Conservation (phyloP, 345 rosid genomes). For the Eucalyptus pumila region DNA sequence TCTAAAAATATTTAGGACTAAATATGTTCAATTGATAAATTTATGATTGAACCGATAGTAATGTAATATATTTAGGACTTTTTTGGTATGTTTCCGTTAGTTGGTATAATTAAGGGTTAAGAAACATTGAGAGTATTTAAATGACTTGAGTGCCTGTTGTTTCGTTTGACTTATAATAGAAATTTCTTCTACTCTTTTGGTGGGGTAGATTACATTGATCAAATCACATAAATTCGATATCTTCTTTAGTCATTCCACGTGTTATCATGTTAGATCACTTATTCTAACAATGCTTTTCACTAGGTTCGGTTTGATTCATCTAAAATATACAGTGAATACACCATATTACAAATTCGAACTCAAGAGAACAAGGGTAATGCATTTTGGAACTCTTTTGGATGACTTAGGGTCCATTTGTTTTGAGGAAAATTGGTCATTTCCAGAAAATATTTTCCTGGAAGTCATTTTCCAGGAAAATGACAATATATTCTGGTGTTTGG, state of each 20-base stretch:
- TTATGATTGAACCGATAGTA: no score
- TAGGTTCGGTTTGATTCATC: background rate
- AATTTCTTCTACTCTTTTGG: background rate
- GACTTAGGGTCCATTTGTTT: background rate
- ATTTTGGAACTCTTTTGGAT: background rate
- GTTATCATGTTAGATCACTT: background rate
- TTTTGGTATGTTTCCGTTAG: no score
- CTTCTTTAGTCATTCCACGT: background rate
- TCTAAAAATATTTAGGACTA: no score
- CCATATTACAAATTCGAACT: background rate
- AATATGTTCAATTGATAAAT: no score
- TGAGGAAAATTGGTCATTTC: no score
- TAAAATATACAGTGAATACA: background rate
- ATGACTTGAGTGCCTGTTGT: background rate
- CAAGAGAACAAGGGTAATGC: background rate
- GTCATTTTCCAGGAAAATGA: no score
- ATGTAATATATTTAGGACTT: background rate
- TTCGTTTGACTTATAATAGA: background rate
- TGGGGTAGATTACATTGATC: background rate
- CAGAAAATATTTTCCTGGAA: no score
- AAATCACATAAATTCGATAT: background rate
- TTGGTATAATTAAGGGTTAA: background rate
- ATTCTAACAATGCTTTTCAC: background rate
- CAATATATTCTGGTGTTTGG: no score
- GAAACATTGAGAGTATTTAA: background rate